Conservation (phyloP, 208 protist genomes). For the Naegleria fowleri region DNA sequence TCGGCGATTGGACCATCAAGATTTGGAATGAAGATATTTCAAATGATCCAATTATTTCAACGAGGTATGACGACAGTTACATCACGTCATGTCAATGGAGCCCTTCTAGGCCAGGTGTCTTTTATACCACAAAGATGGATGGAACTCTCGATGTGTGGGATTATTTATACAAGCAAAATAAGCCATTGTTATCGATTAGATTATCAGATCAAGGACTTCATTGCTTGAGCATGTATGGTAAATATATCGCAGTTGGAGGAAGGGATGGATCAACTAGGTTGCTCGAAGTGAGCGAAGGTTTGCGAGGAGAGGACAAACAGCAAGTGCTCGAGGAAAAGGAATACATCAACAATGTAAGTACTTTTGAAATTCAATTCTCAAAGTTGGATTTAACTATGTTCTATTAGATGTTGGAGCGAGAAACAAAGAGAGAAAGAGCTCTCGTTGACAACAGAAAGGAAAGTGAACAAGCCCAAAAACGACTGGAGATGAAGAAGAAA, state of each 20-base stretch:
- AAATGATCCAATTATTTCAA: conserved; percentile 83
- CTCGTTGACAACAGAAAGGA: background rate
- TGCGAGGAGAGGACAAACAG: background rate
- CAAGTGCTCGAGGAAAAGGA: background rate
- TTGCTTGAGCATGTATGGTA: conserved; percentile 67
- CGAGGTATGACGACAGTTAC: conserved; percentile 87
- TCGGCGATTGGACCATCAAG: conserved; percentile 90
- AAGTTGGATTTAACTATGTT: no score
- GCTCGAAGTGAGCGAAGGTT: conserved; percentile 60
- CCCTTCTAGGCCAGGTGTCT: conserved; percentile 80
- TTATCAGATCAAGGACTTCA: conserved; percentile 78
- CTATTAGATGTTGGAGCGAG: conserved; percentile 3
- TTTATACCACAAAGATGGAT: conserved; percentile 91
- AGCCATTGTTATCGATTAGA: conserved; percentile 77
- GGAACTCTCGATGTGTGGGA: conserved; percentile 91
- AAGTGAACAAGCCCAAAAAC: background rate
- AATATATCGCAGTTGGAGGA: conserved; percentile 73
- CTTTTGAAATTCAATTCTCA: no score
- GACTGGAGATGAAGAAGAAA: background rate
- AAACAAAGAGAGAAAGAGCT: conserved; percentile 6
- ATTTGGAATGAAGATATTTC: conserved; percentile 86
- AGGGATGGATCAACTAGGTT: conserved; percentile 85
- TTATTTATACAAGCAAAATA: conserved; percentile 82
- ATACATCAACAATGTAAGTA: background rate
- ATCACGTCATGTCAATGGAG: conserved; percentile 86